Conservation (phyloP, 129 eudicot species). For the Chrysanthemum makinoi region DNA sequence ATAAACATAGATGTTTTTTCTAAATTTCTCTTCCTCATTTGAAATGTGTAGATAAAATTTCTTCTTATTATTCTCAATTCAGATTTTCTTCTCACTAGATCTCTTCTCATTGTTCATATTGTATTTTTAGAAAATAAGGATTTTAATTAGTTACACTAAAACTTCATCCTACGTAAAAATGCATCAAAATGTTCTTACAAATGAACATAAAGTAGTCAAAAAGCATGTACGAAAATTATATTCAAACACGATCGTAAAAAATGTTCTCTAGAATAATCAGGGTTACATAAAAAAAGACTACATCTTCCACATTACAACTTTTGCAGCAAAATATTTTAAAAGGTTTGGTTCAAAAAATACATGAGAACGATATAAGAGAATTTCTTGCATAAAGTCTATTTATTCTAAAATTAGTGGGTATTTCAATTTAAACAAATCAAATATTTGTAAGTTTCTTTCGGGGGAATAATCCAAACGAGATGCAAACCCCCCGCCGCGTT, state of each 20-base stretch:
- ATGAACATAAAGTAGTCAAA: slow-evolving; percentile 11
- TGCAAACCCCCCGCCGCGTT: too few relatives aligned
- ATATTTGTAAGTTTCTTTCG: not conserved
- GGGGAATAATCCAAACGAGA: too few relatives aligned
- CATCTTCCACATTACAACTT: slow-evolving; percentile 16
- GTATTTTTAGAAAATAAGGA: too few relatives aligned
- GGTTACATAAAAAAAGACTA: slow-evolving; percentile 2
- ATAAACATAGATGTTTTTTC: too few relatives aligned
- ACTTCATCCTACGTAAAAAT: not conserved
- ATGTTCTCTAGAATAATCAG: slow-evolving; percentile 18
- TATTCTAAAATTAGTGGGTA: slow-evolving; percentile 22
- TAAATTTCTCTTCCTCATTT: too few relatives aligned
- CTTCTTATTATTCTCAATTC: too few relatives aligned
- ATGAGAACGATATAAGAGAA: slow-evolving; percentile 9
- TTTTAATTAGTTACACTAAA: too few relatives aligned
- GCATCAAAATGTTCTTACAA: not conserved
- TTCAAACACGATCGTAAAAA: slow-evolving; percentile 9
- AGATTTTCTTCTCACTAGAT: too few relatives aligned
- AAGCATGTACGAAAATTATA: slow-evolving; percentile 4
- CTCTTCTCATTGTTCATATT: too few relatives aligned
- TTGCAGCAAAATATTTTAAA: not conserved
- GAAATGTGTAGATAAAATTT: too few relatives aligned
- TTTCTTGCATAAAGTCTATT: slow-evolving; percentile 13
- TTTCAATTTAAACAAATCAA: slow-evolving; percentile 19
- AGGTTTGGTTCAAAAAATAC: slow-evolving; percentile 14